Base-by-base conservation (phyloP, 306 rosid species). In the Malus orientalis region DNA sequence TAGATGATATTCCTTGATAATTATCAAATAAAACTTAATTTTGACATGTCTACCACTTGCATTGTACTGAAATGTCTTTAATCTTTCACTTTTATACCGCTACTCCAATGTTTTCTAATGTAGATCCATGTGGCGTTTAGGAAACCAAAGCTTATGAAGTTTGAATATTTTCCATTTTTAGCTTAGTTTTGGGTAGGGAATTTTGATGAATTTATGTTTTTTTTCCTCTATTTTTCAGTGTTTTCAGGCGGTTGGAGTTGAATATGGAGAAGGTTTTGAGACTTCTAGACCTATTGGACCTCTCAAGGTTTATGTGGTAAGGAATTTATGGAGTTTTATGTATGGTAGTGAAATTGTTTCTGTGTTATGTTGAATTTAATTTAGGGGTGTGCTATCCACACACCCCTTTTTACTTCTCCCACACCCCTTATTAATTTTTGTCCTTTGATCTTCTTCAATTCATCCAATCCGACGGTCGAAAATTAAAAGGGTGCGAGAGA, bases 211-310 rank as follows among this genome's bases (percentile, higher is more conserved):
- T 22, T 58, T 20, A 9, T 15, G 61, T 27, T 44, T 54, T 47
- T 53, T 45, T 38, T 11, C 38, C 11, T 1, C 29, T n/a, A 49
- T 27, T 49, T 42, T 75, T 77, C 76, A 79, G 71, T 70, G 62
- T 87, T 62, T 42, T 11, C 82, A 92, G 99, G 93, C 90, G 58
- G 92, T 90, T 82, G 99, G 99, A 80, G 99, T 97, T 80, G 99
- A 95, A 85, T 95, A 95, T 84, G 99, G 99, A 75, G 97, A 95
- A 85, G 99, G 93, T 60, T 95, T 95, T 30, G 32, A 30, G 32
- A 30, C 32, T 30, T 30, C 4, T 30, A 30, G 32, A 30, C 32
- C 32, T 30, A 97, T 92, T 84, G 97, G 99, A 62, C 99, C 89
- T 27, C 74, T 95, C 42, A 90, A 95, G 87, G 89, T 95, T 78